Percentiles rank a stretch among this genome's conserved stretches.
Conservation (phyloP, 2,329 filamentous ascomycete genomes). For the Fusarium austroafricanum region DNA sequence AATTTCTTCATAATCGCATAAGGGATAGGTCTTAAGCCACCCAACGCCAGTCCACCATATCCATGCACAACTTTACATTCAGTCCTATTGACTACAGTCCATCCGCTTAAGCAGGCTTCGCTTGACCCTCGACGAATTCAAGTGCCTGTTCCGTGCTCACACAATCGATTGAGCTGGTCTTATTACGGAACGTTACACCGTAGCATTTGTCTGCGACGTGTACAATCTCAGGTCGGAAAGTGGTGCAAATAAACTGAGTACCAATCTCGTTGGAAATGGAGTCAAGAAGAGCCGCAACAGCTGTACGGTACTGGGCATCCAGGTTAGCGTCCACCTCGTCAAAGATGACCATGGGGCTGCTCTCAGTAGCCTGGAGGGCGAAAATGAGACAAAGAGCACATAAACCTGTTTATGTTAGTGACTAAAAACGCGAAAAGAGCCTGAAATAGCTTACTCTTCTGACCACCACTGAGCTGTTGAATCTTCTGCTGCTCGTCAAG, state of each 20-base stretch:
- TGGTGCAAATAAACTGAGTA: conserved; percentile 96
- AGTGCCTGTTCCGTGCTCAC: conserved; percentile 88
- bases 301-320: conserved; percentile 96
- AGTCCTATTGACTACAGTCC: conserved; percentile 16
- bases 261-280: conserved; percentile 76
- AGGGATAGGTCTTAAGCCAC: conserved; percentile 41
- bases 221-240: conserved; percentile 96
- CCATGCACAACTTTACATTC: conserved; percentile 40
- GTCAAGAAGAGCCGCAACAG: conserved; percentile 89
- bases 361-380: conserved; percentile 97
- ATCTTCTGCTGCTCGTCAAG: conserved; percentile 96
- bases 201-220: conserved; percentile 97
- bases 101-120: conserved; percentile 48
- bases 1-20: conserved; percentile 41
- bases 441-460: conserved; percentile 80
- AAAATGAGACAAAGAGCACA: conserved; percentile 98
- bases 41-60: conserved; percentile 42
- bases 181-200: conserved; percentile 92
- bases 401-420: conserved; percentile 68
- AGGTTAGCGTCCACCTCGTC: conserved; percentile 99
- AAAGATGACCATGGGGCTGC: conserved; percentile 98
- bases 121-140: conserved; percentile 92
- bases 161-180: conserved; percentile 94
- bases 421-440: background rate
- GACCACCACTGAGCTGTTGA: conserved; percentile 94